Percentiles rank a stretch among this genome's conserved stretches.
Evolutionary conservation across 306 rosid species (phyloP).

Genomic region (Cajanus cajan): DNA sequence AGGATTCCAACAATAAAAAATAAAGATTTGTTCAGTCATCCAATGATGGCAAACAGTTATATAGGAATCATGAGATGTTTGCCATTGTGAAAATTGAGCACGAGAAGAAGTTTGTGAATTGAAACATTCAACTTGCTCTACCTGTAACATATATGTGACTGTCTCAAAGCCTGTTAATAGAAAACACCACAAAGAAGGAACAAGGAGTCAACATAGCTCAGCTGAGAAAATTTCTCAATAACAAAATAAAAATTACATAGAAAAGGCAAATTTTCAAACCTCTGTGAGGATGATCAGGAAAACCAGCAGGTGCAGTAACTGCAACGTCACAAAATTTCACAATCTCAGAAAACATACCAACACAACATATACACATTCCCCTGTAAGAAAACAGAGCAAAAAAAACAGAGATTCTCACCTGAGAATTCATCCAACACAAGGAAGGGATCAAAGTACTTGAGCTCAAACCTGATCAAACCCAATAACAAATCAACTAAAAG

Average conservation of each 20-base stretch:
- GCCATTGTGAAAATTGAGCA: background rate
- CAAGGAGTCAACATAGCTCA: conserved; percentile 24
- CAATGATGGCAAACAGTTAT: conserved; percentile 10
- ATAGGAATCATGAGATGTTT: background rate
- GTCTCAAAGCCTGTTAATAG: conserved; percentile 81
- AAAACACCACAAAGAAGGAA: conserved; percentile 23
- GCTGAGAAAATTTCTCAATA: background rate
- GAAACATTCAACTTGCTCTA: conserved; percentile 20
- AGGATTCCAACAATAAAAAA: background rate
- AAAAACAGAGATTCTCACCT: conserved; percentile 49
- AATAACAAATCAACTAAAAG: background rate
- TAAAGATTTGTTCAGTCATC: background rate
- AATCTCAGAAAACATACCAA: background rate
- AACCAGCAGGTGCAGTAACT: conserved; percentile 97
- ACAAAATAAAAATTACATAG: background rate
- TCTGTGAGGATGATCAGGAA: conserved; percentile 98
- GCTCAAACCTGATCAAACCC: conserved; percentile 71
- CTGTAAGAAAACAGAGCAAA: conserved; percentile 27
- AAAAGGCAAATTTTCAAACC: conserved; percentile 44
- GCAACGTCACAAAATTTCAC: conserved; percentile 30
- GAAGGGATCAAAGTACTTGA: conserved; percentile 90
- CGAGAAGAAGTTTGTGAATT: background rate
- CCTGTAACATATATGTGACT: conserved; percentile 98
- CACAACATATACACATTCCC: background rate
- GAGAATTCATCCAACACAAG: conserved; percentile 93